Evolutionary conservation across 257 asterid species (phyloP).

Genomic region (Datura wrightii): DNA sequence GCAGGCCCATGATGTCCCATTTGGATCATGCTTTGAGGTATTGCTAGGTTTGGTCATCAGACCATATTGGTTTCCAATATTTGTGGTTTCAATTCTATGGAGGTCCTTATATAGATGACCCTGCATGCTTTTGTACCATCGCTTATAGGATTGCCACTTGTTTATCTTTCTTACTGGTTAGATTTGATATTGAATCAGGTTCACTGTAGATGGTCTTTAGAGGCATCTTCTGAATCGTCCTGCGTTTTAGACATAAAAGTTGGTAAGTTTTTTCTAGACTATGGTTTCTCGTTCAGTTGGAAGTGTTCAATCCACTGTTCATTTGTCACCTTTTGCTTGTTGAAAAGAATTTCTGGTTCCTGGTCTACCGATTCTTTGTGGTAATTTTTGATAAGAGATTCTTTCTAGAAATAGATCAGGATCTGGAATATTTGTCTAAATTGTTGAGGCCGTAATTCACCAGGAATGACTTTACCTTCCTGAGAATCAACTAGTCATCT

Average conservation of each 20-base stretch:
- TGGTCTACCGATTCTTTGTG: background rate
- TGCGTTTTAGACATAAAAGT: slow-evolving; percentile 74
- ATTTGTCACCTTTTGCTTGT: background rate
- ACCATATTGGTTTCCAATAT: slow-evolving; percentile 11
- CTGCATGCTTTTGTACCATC: background rate
- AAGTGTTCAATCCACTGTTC: slow-evolving; percentile 20
- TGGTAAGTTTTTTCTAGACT: slow-evolving; percentile 56
- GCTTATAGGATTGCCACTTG: background rate
- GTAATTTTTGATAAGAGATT: background rate
- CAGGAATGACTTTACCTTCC: background rate
- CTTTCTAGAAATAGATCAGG: background rate
- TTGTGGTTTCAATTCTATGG: slow-evolving; percentile 22
- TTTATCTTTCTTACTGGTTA: background rate
- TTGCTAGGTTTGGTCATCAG: slow-evolving; percentile 27
- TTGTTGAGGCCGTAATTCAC: slow-evolving; percentile 4
- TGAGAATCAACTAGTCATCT: background rate
- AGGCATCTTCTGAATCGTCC: slow-evolving; percentile 64
- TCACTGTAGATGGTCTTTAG: slow-evolving; percentile 75
- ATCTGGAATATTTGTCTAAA: slow-evolving; percentile 11
- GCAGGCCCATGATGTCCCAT: slow-evolving; percentile 93
- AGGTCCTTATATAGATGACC: background rate
- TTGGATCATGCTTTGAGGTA: slow-evolving; percentile 95
- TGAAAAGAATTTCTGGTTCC: background rate
- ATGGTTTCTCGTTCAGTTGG: background rate
- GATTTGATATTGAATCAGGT: slow-evolving; percentile 56